Base-by-base conservation (phyloP, 2,329 filamentous ascomycete species). In the Aspergillus thermomutatus region DNA sequence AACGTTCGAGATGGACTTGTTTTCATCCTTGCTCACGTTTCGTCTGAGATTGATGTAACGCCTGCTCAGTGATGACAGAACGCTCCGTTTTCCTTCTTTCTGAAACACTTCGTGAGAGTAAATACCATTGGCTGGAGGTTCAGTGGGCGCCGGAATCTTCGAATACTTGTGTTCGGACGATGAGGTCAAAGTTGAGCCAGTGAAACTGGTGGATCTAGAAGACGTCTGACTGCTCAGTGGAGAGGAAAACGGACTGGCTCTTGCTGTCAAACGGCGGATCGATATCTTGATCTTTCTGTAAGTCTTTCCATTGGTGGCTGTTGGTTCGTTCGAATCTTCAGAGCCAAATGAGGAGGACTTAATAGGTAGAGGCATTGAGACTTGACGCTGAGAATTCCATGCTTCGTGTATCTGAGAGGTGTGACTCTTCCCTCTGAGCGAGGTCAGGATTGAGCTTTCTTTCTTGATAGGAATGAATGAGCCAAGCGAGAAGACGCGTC, bases 91-190 rank as follows among this genome's bases (percentile, higher is more conserved):
- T 25, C 56, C 57, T 50, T 66, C 60, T 17, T 34, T 57, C 17
- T 53, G 52, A 43, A 61, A 63, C 10, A 58, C 46, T 25, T 41
- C 47, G 28, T 62, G 61, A 7, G 61, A 64, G 41, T 61, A 58
- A 11, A 57, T 8, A 7, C 55, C 49, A 4, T 53, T 50, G 3
- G 40, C 45, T 2, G 59, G 58, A 23, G 41, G 48, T 6, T 54
- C 47, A 10, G 53, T 50, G 1, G 62, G 62, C 1, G 58, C 64
- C 10, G 62, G 62, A 10, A 61, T 52, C 26, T 56, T 61, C 8
- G 62, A 65, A 19, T 23, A 23, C 19, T 21, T 34, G 25, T 34
- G 14, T 5, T 25, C 53, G 10, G 26, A 45, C 31, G 34, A 28
- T 11, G 17, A 10, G 11, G 49, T 31, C 31, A 25, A 9, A 25